phyloP scores from a whole-genome alignment of 1,284 basidiomycete genomes.

The Phenoliferia sp. region DNA sequence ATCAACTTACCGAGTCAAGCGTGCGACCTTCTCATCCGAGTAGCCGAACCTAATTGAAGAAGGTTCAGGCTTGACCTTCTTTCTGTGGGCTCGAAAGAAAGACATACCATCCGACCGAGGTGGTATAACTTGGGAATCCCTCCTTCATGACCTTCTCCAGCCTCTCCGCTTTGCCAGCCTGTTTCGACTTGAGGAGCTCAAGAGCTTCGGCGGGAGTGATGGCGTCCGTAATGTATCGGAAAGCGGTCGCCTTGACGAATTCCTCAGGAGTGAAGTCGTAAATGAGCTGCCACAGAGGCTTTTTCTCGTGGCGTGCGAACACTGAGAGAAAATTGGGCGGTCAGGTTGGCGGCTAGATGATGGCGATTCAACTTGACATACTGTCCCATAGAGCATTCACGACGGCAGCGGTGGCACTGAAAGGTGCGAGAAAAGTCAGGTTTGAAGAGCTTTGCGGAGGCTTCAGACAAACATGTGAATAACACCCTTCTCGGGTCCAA shows the following conservation, averaged over 20 bases:
- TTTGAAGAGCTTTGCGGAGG: too few species aligned
- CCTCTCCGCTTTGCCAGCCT: constrained; percentile 68
- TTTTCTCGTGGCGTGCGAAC: constrained; percentile 67
- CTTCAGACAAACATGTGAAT: constrained; percentile 41
- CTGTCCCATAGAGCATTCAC: constrained; percentile 45
- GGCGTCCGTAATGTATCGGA: constrained; percentile 88
- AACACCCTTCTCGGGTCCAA: constrained; percentile 74
- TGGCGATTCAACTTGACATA: constrained; percentile 71
- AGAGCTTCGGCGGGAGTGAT: constrained; percentile 87
- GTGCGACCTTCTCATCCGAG: constrained; percentile 81
- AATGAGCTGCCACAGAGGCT: constrained; percentile 80
- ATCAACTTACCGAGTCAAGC: constrained; percentile 59
- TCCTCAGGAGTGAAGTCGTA: constrained; percentile 79
- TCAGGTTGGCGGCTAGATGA: constrained; percentile 58
- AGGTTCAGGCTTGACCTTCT: background rate
- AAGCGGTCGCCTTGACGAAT: constrained; percentile 74
- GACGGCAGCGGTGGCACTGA: constrained; percentile 47
- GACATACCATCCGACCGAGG: constrained; percentile 76
- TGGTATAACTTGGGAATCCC: constrained; percentile 92
- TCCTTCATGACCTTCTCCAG: constrained; percentile 58
- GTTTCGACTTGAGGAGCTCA: constrained; percentile 69
- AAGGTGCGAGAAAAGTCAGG: constrained; percentile 44
- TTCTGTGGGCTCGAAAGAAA: background rate
- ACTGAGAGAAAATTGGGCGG: constrained; percentile 59
- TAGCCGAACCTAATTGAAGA: constrained; percentile 51